Evolutionary conservation across 768 basidiomycete genomes (phyloP).

Genomic region (Pulveroboletus sp.): DNA sequence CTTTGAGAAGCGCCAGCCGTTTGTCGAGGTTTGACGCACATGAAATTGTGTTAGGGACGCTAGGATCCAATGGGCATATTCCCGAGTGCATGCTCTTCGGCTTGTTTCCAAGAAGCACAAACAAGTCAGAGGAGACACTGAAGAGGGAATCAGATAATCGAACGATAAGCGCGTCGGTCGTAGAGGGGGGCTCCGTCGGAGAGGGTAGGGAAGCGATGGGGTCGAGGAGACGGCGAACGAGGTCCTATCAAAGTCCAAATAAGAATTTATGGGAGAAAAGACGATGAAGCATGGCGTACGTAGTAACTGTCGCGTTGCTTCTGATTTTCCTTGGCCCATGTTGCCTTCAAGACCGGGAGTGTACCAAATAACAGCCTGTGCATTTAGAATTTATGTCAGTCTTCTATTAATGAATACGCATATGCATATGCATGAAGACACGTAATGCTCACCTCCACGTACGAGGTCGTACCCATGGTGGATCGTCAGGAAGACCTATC

Average conservation of each 20-base stretch:
- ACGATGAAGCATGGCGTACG: slow-evolving; percentile 51
- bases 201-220: slow-evolving; percentile 47
- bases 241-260: slow-evolving; percentile 63
- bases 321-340: slow-evolving; percentile 53
- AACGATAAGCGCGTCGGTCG: slow-evolving; percentile 47
- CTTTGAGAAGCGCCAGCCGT: slow-evolving; percentile 46
- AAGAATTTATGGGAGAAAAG: too few species aligned
- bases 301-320: slow-evolving; percentile 72
- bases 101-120: slow-evolving; percentile 48
- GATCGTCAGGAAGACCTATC: slow-evolving; percentile 69
- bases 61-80: slow-evolving; percentile 49
- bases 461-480: slow-evolving; percentile 69
- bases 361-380: slow-evolving; percentile 60
- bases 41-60: slow-evolving; percentile 42
- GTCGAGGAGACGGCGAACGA: slow-evolving; percentile 58
- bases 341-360: slow-evolving; percentile 51
- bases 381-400: slow-evolving; percentile 5
- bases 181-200: slow-evolving; percentile 36
- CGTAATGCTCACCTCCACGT: slow-evolving; percentile 62
- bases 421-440: background rate
- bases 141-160: slow-evolving; percentile 54
- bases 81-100: slow-evolving; percentile 36
- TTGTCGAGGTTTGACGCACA: slow-evolving; percentile 51
- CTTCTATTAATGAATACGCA: background rate
- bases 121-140: slow-evolving; percentile 49